A percentile compares a stretch with the other conserved stretches of the same genome.
Evolutionary conservation across 176 grass and related monocot species (phyloP).

Genomic region (Thinopyrum elongatum): DNA sequence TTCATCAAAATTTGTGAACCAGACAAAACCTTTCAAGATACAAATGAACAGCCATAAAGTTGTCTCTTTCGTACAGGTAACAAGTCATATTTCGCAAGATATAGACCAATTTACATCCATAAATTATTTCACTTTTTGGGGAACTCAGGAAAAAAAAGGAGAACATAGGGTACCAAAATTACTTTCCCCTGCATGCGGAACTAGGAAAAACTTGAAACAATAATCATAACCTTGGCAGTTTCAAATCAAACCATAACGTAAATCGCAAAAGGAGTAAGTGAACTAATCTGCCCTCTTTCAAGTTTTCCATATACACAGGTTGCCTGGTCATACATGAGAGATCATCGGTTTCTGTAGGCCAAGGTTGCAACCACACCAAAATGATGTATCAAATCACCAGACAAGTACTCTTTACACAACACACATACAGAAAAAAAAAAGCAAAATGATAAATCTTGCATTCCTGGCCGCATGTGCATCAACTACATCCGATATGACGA

Average conservation of each 20-base stretch:
- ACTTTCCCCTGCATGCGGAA: background rate
- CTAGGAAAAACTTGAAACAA: background rate
- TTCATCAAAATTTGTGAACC: background rate
- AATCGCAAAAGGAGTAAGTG: background rate
- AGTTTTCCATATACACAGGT: constrained; percentile 29
- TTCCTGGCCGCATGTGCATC: background rate
- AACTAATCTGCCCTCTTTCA: background rate
- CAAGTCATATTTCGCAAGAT: background rate
- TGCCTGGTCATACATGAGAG: constrained; percentile 13
- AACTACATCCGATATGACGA: background rate
- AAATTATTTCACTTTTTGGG: background rate
- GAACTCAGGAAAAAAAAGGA: background rate
- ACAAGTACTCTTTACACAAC: constrained; percentile 14
- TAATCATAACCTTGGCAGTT: background rate
- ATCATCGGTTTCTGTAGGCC: background rate
- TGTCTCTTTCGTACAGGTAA: background rate
- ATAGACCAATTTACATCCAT: background rate
- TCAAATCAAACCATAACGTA: background rate
- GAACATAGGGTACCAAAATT: background rate
- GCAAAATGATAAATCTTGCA: background rate
- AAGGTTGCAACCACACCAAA: constrained; percentile 21
- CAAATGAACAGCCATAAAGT: background rate
- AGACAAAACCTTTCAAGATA: background rate
- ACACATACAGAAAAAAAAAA: background rate
- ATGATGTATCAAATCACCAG: background rate